phyloP scores from a whole-genome alignment of 805 yeast genomes.

The Saturnispora halmiae region DNA sequence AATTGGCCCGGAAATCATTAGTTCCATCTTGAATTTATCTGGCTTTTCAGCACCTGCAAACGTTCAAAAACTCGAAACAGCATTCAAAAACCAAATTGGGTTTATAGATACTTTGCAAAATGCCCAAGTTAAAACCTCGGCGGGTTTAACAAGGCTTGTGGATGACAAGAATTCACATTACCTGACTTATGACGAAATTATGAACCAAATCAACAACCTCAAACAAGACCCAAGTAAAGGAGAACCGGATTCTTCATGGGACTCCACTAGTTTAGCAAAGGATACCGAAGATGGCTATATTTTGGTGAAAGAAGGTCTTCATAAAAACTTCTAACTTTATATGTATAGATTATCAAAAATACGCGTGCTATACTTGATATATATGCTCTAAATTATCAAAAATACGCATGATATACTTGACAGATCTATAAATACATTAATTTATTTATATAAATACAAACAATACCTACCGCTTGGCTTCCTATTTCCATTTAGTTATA shows the following conservation, averaged over 20 bases:
- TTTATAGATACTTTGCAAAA: slow-evolving; percentile 37
- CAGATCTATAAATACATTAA: too few species aligned
- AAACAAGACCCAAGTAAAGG: slow-evolving; percentile 29
- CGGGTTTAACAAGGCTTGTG: slow-evolving; percentile 20
- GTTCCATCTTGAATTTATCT: slow-evolving; percentile 37
- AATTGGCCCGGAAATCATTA: slow-evolving; percentile 16
- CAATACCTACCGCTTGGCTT: too few species aligned
- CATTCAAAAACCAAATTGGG: slow-evolving; percentile 39
- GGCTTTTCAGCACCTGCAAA: slow-evolving; percentile 36
- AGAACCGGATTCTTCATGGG: slow-evolving; percentile 36
- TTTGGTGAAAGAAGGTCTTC: slow-evolving; percentile 38
- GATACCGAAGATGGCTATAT: slow-evolving; percentile 32
- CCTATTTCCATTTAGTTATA: too few species aligned
- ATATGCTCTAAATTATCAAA: too few species aligned
- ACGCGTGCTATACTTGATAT: too few species aligned
- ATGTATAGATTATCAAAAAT: too few species aligned
- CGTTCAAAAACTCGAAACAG: slow-evolving; percentile 27
- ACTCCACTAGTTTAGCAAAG: slow-evolving; percentile 29
- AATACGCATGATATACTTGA: too few species aligned
- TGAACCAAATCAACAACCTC: slow-evolving; percentile 18
- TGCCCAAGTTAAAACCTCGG: slow-evolving; percentile 10
- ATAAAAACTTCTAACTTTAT: too few species aligned
- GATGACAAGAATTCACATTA: slow-evolving; percentile 19
- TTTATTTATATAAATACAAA: too few species aligned
- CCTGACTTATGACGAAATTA: slow-evolving; percentile 27